Conservation (phyloP, 768 basidiomycete genomes). For the Chalciporus piperatus region DNA sequence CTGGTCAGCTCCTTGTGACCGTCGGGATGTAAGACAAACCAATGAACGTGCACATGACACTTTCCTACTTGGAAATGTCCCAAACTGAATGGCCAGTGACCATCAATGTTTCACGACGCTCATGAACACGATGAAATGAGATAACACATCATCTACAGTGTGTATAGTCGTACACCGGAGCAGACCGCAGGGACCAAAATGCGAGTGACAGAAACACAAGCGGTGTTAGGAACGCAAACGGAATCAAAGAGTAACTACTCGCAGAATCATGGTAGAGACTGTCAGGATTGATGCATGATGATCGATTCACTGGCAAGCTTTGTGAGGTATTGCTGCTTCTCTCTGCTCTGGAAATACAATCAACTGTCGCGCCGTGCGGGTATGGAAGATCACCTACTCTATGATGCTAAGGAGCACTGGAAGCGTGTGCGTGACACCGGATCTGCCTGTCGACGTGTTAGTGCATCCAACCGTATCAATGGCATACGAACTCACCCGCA, state of each 20-base stretch:
- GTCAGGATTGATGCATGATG: too few relatives aligned
- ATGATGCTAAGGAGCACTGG: constrained; percentile 44
- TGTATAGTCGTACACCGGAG: too few relatives aligned
- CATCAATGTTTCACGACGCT: too few relatives aligned
- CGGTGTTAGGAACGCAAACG: too few relatives aligned
- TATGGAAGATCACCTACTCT: constrained; percentile 30
- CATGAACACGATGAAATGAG: too few relatives aligned
- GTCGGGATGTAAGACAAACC: not conserved
- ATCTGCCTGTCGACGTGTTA: constrained; percentile 38
- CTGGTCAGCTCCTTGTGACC: constrained; percentile 48
- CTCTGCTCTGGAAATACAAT: constrained; percentile 14
- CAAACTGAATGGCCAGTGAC: too few relatives aligned
- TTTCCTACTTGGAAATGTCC: too few relatives aligned
- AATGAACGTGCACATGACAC: constrained; percentile 16
- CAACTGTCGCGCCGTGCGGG: not conserved
- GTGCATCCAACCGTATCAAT: not conserved
- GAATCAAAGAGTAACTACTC: too few relatives aligned
- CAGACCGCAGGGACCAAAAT: too few relatives aligned
- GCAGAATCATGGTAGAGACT: too few relatives aligned
- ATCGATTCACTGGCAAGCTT: not conserved
- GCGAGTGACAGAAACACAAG: too few relatives aligned
- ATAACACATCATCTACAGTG: too few relatives aligned
- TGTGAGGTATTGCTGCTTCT: not conserved
- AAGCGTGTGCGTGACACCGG: constrained; percentile 47
- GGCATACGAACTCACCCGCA: constrained; percentile 35